These are phyloP conservation scores for Monosporascus sp. DNA, from an alignment of 2,329 filamentous ascomycete genomes.

Conservation along the genomic window DNA sequence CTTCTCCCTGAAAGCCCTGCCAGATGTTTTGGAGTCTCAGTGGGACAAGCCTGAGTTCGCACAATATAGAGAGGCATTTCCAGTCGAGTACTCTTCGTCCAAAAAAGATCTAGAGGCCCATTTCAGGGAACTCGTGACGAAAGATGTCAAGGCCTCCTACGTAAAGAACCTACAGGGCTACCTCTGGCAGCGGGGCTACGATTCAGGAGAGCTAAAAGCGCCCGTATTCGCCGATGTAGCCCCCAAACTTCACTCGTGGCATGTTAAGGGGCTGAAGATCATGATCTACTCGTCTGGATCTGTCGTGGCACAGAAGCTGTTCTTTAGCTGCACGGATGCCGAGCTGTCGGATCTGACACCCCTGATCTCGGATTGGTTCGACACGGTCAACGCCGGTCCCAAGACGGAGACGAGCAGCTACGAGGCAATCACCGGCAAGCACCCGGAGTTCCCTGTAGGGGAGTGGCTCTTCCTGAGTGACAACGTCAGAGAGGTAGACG, in stretches of 20 bases:
- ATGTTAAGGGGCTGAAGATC: constrained; percentile 49
- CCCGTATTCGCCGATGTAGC: constrained; percentile 72
- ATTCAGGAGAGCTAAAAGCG: constrained; percentile 62
- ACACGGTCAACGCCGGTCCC: constrained; percentile 73
- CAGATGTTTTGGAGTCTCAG: constrained; percentile 56
- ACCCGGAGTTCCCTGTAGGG: constrained; percentile 39
- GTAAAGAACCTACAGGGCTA: constrained; percentile 77
- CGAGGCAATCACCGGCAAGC: constrained; percentile 51
- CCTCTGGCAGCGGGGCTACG: constrained; percentile 72
- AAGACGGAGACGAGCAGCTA: constrained; percentile 69
- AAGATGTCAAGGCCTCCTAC: constrained; percentile 71
- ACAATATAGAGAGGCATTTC: constrained; percentile 67
- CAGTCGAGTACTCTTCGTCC: constrained; percentile 55
- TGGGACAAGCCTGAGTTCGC: constrained; percentile 64
- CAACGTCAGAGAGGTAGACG: constrained; percentile 65
- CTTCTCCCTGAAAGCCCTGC: constrained; percentile 65
- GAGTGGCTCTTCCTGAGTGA: constrained; percentile 78
- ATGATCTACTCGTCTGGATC: constrained; percentile 82
- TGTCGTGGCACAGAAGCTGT: constrained; percentile 73
- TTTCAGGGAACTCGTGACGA: constrained; percentile 63
- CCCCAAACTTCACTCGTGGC: constrained; percentile 58
- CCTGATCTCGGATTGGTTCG: constrained; percentile 64
- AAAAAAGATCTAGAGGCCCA: constrained; percentile 59
- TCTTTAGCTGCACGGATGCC: constrained; percentile 64
- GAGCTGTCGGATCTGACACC: constrained; percentile 54